These are phyloP conservation scores for Daldinia grandis DNA, from an alignment of 495 filamentous ascomycete genomes.

Conservation along the genomic window DNA sequence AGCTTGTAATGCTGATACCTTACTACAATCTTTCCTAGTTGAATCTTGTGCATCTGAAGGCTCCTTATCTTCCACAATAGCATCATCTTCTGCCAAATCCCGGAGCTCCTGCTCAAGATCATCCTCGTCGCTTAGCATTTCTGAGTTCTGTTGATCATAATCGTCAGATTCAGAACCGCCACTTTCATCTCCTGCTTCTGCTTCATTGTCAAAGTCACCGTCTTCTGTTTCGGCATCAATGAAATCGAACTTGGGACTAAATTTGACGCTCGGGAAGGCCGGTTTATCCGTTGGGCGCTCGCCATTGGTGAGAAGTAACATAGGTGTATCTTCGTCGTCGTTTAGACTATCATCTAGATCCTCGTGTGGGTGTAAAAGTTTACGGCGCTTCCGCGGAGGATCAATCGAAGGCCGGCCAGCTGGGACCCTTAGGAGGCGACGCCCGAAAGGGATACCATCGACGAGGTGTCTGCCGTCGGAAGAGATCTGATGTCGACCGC, in stretches of 20 bases:
- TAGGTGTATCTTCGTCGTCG: constrained; percentile 41
- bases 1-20: constrained; percentile 45
- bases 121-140: constrained; percentile 42
- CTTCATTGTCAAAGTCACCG: constrained; percentile 42
- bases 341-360: constrained; percentile 44
- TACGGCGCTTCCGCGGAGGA: constrained; percentile 76
- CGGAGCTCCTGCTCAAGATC: constrained; percentile 39
- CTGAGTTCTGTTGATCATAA: constrained; percentile 35
- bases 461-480: constrained; percentile 81
- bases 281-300: constrained; percentile 23
- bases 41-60: constrained; percentile 4
- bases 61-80: constrained; percentile 36
- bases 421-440: constrained; percentile 68
- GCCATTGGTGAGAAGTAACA: constrained; percentile 51
- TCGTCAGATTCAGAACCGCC: constrained; percentile 24
- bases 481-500: constrained; percentile 86
- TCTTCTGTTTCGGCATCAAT: constrained; percentile 37
- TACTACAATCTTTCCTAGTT: constrained; percentile 39
- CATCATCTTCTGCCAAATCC: constrained; percentile 29
- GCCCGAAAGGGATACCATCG: constrained; percentile 89
- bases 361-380: constrained; percentile 57
- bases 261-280: constrained; percentile 7
- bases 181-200: constrained; percentile 19
- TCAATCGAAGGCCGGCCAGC: constrained; percentile 70
- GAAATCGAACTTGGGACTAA: constrained; percentile 10